Conservation (phyloP, 352 stramenopile genomes). For the Phytophthora podocarpi region DNA sequence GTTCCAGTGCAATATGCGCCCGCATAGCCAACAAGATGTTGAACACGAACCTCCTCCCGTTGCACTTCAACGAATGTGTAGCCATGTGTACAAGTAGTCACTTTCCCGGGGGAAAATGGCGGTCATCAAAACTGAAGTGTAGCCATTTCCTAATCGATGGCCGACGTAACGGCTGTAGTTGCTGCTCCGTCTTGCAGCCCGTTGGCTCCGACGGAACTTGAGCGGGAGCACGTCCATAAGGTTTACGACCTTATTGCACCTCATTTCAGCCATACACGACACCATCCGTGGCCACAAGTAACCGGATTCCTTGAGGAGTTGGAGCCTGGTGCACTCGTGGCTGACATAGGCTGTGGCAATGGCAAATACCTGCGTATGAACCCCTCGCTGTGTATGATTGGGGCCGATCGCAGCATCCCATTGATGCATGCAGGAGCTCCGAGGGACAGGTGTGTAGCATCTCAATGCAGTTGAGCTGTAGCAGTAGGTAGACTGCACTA, state of each 20-base stretch:
- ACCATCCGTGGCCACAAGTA: conserved; percentile 83
- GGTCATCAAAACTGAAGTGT: conserved; percentile 8
- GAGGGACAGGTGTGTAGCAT: conserved; percentile 38
- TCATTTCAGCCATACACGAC: conserved; percentile 86
- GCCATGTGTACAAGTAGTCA: conserved; percentile 22
- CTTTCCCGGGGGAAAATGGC: conserved; percentile 13
- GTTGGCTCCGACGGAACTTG: conserved; percentile 58
- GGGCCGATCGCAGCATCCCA: conserved; percentile 76
- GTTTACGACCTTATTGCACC: conserved; percentile 86
- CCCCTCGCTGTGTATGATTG: conserved; percentile 64
- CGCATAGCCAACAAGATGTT: no score
- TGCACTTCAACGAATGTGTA: no score
- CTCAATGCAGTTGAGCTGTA: background rate
- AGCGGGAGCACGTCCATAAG: conserved; percentile 83
- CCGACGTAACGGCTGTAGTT: conserved; percentile 1
- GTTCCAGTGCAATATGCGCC: no score
- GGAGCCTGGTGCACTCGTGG: conserved; percentile 57
- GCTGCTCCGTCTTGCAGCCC: conserved; percentile 11
- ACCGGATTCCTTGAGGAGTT: conserved; percentile 60
- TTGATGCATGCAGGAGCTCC: conserved; percentile 58
- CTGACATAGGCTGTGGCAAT: conserved; percentile 84
- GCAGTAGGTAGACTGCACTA: background rate
- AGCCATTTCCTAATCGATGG: conserved; percentile 24
- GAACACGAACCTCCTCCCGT: no score
- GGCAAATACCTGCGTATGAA: conserved; percentile 84